Evolutionary conservation across 2,329 filamentous ascomycete species (phyloP).

Genomic region (Clonostachys solani): DNA sequence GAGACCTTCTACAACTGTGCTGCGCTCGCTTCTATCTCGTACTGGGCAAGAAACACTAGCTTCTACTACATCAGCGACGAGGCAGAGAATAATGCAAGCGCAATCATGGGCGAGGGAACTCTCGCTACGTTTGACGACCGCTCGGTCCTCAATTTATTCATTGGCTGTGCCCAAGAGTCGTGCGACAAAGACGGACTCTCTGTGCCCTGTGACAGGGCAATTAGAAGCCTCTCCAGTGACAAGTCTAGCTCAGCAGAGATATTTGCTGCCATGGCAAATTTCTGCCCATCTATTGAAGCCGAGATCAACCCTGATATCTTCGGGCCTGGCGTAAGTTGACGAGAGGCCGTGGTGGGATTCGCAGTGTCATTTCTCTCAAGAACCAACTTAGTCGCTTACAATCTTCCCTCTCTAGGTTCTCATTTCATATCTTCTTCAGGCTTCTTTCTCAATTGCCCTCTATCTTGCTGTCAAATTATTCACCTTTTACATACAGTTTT

Average conservation of each 20-base stretch:
- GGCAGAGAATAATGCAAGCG: conserved; percentile 28
- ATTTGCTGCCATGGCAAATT: conserved; percentile 25
- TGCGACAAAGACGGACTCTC: conserved; percentile 25
- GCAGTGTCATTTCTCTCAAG: not conserved
- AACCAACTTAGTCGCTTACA: not conserved
- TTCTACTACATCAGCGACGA: conserved; percentile 21
- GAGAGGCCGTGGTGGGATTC: conserved; percentile 16
- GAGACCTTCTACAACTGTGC: conserved; percentile 34
- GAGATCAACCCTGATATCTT: conserved; percentile 33
- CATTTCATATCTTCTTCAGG: conserved; percentile 31
- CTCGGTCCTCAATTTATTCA: conserved; percentile 22
- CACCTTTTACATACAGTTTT: conserved; percentile 24
- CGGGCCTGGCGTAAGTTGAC: conserved; percentile 25
- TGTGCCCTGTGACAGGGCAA: conserved; percentile 18
- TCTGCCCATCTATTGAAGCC: conserved; percentile 26
- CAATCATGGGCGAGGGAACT: conserved; percentile 23
- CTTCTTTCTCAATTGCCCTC: conserved; percentile 24
- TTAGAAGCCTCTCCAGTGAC: conserved; percentile 15
- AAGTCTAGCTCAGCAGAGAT: conserved; percentile 19
- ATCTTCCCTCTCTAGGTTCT: conserved; percentile 17
- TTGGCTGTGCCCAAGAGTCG: conserved; percentile 25
- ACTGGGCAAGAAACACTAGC: conserved; percentile 21
- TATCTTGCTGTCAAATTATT: conserved; percentile 27
- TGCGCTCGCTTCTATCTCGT: conserved; percentile 23
- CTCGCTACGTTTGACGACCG: conserved; percentile 21